These are phyloP conservation scores for Rhizopus delemar DNA, from an alignment of 371 early-diverging fungal species.

Conservation along the genomic window DNA sequence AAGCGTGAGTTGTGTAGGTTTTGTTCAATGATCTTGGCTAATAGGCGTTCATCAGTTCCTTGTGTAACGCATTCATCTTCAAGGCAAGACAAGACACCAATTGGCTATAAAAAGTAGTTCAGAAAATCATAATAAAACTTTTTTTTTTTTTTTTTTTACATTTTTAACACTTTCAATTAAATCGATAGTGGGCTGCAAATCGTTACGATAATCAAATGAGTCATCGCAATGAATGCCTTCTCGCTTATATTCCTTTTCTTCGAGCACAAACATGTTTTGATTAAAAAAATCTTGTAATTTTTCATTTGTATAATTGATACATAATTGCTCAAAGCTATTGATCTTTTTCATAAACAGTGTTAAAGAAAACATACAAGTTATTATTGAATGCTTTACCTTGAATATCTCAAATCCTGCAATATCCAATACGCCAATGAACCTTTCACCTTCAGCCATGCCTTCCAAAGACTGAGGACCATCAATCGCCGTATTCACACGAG, in stretches of 20 bases:
- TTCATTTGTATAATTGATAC: constrained; percentile 99
- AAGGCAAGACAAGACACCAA: constrained; percentile 96
- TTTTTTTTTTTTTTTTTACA: constrained; percentile 44
- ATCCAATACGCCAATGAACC: constrained; percentile 98
- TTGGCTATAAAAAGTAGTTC: constrained; percentile 66
- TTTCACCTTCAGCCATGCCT: constrained; percentile 19
- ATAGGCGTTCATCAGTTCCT: constrained; percentile 95
- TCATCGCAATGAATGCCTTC: constrained; percentile 93
- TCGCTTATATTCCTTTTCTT: constrained; percentile 97
- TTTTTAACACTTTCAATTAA: constrained; percentile 92
- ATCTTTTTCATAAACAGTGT: constrained; percentile 34
- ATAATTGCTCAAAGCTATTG: constrained; percentile 99
- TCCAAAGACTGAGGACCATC: constrained; percentile 63
- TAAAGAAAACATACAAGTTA: not conserved
- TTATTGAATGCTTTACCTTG: constrained; percentile 55
- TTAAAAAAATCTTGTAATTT: constrained; percentile 99
- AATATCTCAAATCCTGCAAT: constrained; percentile 99
- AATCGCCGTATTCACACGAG: constrained; percentile 87
- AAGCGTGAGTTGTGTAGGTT: constrained; percentile 60
- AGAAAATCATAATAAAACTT: not conserved
- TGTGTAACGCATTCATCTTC: constrained; percentile 99
- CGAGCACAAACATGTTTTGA: constrained; percentile 99
- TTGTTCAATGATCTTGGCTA: constrained; percentile 77
- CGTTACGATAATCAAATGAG: constrained; percentile 99
- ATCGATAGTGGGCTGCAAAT: constrained; percentile 98